Conservation (phyloP, 2,329 filamentous ascomycete species). For the Fusarium paranaense region DNA sequence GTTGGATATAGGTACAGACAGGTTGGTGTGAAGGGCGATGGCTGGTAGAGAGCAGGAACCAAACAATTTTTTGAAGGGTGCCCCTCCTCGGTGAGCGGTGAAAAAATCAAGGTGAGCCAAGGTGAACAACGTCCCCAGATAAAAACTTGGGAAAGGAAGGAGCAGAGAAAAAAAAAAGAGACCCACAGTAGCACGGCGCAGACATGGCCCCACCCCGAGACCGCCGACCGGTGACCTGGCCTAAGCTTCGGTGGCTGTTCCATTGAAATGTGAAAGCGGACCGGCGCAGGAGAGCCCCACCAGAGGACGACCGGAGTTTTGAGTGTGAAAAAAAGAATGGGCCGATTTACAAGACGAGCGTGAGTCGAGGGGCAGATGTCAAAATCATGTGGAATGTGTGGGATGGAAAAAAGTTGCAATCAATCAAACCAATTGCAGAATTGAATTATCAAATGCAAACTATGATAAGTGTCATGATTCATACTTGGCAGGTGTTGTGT, state of each 20-base stretch:
- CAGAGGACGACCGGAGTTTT: constrained; percentile 8
- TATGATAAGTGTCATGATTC: neutral
- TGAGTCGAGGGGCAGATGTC: constrained; percentile 27
- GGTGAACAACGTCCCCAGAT: constrained; percentile 19
- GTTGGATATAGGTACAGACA: neutral
- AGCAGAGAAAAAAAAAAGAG: neutral
- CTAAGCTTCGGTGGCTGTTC: constrained; percentile 20
- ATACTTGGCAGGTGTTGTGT: neutral
- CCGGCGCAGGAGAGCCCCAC: constrained; percentile 15
- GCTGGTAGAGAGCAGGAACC: constrained; percentile 23
- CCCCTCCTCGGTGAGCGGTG: constrained; percentile 44
- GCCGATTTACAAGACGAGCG: constrained; percentile 1
- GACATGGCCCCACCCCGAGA: constrained; percentile 29
- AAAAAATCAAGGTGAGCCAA: neutral
- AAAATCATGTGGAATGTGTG: neutral
- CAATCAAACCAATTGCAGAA: neutral
- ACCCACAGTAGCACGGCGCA: constrained; percentile 7
- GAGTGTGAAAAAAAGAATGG: constrained; percentile 10
- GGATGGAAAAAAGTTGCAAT: neutral
- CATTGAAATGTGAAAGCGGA: constrained; percentile 1
- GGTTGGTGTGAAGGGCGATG: neutral
- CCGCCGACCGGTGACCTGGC: constrained; percentile 23
- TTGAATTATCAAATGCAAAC: neutral
- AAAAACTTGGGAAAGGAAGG: neutral
- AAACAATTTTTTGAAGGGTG: constrained; percentile 46